Conservation (phyloP, 257 asterid species). For the Rehmannia glutinosa region DNA sequence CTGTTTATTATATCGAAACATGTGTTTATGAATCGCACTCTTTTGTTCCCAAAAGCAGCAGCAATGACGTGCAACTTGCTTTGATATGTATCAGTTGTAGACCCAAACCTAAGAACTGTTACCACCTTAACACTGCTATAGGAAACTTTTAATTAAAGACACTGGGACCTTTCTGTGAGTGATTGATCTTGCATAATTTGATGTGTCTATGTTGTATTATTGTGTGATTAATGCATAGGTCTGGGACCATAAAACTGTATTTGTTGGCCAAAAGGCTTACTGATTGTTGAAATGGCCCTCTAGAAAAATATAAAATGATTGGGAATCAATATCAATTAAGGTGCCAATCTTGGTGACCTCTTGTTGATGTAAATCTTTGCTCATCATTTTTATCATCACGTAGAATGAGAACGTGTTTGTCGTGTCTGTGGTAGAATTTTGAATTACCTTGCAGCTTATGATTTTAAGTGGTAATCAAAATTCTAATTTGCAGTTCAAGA, state of each 20-base stretch:
- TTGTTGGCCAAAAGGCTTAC: constrained; percentile 18
- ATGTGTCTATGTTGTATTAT: background rate
- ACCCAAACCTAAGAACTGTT: constrained; percentile 17
- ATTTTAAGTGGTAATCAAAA: background rate
- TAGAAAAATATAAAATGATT: constrained; percentile 17
- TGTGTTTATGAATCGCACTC: constrained; percentile 11
- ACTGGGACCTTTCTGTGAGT: constrained; percentile 14
- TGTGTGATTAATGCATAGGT: constrained; percentile 7
- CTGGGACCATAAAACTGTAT: constrained; percentile 16
- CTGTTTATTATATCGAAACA: constrained; percentile 13
- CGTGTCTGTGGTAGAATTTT: background rate
- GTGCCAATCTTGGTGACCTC: background rate
- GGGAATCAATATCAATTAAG: constrained; percentile 12
- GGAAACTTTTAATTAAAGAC: background rate
- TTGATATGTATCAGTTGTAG: constrained; percentile 13
- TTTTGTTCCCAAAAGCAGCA: constrained; percentile 26
- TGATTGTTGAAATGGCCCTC: constrained; percentile 25
- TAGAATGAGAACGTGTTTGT: background rate
- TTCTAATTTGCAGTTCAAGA: background rate
- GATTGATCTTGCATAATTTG: constrained; percentile 24
- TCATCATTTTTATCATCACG: background rate
- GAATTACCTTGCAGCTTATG: background rate
- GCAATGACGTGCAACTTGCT: constrained; percentile 22
- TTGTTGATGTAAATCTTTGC: background rate
- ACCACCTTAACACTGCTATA: constrained; percentile 11